These are phyloP conservation scores for Boechera retrofracta DNA, from an alignment of 345 rosid species.

Conservation along the genomic window DNA sequence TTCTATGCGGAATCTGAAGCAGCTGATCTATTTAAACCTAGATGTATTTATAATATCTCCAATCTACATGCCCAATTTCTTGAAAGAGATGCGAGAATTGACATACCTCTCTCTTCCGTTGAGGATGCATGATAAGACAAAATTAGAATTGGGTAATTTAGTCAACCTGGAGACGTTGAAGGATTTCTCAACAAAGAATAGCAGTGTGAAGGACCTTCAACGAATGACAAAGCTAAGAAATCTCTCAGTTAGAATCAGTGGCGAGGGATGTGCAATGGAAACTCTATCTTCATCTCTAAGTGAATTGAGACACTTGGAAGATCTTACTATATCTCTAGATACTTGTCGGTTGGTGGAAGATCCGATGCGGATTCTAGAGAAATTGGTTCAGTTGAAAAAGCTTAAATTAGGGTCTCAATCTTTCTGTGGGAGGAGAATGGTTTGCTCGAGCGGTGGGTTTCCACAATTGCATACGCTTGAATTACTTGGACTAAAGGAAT, in stretches of 20 bases:
- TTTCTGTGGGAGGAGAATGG: neutral
- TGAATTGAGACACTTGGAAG: too few relatives aligned
- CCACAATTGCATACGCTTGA: neutral
- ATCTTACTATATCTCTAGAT: too few relatives aligned
- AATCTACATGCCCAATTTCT: neutral
- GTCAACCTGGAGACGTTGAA: neutral
- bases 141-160: constrained; percentile 9
- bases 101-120: constrained; percentile 4
- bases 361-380: constrained; percentile 53
- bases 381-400: constrained; percentile 36
- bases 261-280: neutral
- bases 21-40: constrained; percentile 23
- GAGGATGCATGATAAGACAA: neutral
- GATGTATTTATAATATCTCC: neutral
- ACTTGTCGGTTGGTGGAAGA: neutral
- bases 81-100: constrained; percentile 21
- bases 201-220: neutral
- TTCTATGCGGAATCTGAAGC: constrained; percentile 25
- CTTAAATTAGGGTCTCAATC: neutral
- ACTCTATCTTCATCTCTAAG: too few relatives aligned
- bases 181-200: neutral
- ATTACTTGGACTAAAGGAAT: neutral
- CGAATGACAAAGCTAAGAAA: neutral
- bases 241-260: neutral
- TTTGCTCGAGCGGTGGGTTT: neutral